Base-by-base conservation (phyloP, 441 rosid genomes). In the Adansonia gregorii region DNA sequence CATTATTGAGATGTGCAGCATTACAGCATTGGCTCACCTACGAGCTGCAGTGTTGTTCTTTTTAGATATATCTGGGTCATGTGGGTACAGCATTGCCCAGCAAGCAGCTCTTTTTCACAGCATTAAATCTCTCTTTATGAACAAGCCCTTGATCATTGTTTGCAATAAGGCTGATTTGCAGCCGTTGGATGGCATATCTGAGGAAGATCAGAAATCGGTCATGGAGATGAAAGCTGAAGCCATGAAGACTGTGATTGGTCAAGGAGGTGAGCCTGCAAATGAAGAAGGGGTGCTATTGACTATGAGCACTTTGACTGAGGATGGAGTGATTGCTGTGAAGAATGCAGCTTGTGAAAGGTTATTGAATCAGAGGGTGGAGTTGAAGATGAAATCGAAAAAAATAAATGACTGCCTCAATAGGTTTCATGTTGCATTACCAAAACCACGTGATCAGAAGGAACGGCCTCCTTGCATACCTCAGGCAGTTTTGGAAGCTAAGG, bases 81-180 rank as follows among this genome's bases (percentile, higher is more conserved):
- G 98, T 85, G 98, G 98, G 19, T 94, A 89, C 85, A 93, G 85
- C 75, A 92, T 94, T 81, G 95, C 95, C 49, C 98, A 94, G 80
- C 98, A 94, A 84, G 95, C 93, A n/a, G 95, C 98, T 56, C 88
- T 94, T 49, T 94, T 94, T 78, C 95, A 93, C 77, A 85, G 94
- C 84, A 94, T 93, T 9, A 92, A 94, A 81, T 86, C 98, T 10
- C 82, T 92, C 24, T 92, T 92, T 78, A 84, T 89, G 97, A 91
- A 88, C 72, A 92, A 90, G 70, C 94, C 93, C 7, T 80, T 91
- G 87, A 75, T 90, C 45, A 82, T 92, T 73, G 94, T 92, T 27
- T 92, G 94, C 82, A 88, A 91, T 79, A 88, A 90, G 89, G 79
- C 89, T 73, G 92, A 91, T 85, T 80, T 92, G 88, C 91, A 87